Base-by-base conservation (phyloP, 805 yeast genomes). In the Lachancea sp. region DNA sequence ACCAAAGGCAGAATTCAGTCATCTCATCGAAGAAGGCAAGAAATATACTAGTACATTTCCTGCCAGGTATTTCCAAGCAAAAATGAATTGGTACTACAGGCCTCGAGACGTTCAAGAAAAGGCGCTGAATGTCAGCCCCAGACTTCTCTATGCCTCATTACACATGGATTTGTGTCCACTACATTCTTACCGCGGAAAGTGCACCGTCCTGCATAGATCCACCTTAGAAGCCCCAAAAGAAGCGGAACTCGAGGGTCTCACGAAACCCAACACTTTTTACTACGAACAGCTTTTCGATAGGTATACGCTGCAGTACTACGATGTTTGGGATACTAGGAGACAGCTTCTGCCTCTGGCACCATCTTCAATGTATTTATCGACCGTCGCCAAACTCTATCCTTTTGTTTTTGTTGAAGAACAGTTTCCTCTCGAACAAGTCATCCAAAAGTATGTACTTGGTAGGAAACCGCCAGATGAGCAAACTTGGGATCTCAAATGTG, bases 1-100 rank as follows among this genome's bases (percentile, higher is more conserved):
- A 2, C 62, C 63, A 41, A 56, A 52, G 45, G 47, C 53, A 7
- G 60, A 55, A 41, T 59, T 44, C 42, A 43, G 51, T 22, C 32
- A 34, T 1, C 44, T 48, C 13, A 58, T 60, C 11, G 41, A 47
- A 9, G 34, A 44, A 3, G 47, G 54, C 11, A 13, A 31, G 17
- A 35, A 48, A 17, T 34, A 49, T 20, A 48, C 48, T 10, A 54
- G 53, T 2, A 53, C 65, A 32, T 74, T 71, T 45, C 71, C 72
- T 8, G 82, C 84, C 2, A 72, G 72, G 25, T 71, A 72, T 41
- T 83, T 71, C 60, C 59, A 66, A 47, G 78, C 87, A 53, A 81
- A 80, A 49, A 81, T 91, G 52, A 90, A 90, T 65, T 90, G 97
- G 97, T 84, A 82, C 63, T 87, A 88, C 59, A 72, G 99, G 41